phyloP scores from a whole-genome alignment of 495 filamentous ascomycete species.

The Podospora didyma region DNA sequence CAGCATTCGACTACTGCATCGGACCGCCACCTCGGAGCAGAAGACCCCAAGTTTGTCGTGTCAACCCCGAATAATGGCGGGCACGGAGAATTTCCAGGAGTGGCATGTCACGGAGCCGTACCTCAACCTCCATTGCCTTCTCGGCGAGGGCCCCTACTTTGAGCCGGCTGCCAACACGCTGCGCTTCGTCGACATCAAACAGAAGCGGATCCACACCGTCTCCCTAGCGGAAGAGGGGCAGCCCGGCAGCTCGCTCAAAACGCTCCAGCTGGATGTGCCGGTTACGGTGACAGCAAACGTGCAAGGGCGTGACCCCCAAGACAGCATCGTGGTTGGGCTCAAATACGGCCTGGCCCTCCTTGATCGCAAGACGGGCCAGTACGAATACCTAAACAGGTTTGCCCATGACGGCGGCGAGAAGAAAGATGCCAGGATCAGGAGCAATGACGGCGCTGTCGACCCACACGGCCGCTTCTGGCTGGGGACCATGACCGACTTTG shows the following conservation, averaged over 20 bases:
- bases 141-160: constrained; percentile 84
- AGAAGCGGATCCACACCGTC: constrained; percentile 69
- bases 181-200: constrained; percentile 87
- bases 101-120: constrained; percentile 62
- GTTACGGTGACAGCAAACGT: constrained; percentile 85
- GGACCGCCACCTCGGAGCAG: background rate
- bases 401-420: constrained; percentile 43
- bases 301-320: constrained; percentile 56
- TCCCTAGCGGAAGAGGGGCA: constrained; percentile 51
- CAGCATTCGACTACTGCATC: too few relatives aligned
- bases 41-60: constrained; percentile 17
- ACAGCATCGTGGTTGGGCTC: constrained; percentile 69
- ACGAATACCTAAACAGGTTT: constrained; percentile 42
- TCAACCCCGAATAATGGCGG: too few relatives aligned
- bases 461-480: constrained; percentile 81
- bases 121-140: constrained; percentile 63
- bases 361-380: constrained; percentile 61
- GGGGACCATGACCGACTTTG: constrained; percentile 82
- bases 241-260: constrained; percentile 57
- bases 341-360: constrained; percentile 78
- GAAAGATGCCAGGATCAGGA: constrained; percentile 46
- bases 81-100: constrained; percentile 27
- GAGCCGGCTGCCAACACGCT: constrained; percentile 64
- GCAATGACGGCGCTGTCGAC: constrained; percentile 82
- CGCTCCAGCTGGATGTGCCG: constrained; percentile 61